Evolutionary conservation across 352 stramenopile species (phyloP).

Genomic region (Thraustochytrium sp.): DNA sequence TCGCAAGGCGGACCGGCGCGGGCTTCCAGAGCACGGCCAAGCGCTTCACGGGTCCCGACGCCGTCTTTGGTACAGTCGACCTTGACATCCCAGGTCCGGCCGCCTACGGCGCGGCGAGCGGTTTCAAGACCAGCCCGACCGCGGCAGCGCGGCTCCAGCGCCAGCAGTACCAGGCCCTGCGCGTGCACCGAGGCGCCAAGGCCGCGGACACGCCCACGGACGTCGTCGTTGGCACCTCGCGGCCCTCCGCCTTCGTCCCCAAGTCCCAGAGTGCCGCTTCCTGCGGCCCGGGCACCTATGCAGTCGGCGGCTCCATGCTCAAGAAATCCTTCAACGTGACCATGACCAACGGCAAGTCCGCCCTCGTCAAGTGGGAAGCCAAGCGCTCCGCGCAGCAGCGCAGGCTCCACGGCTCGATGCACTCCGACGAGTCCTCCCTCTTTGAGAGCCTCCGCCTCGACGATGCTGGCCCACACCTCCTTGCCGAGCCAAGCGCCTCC

Average conservation of each 20-base stretch:
- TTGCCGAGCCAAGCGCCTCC: too few species aligned
- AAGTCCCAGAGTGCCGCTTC: not conserved
- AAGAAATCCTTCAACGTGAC: slow-evolving; percentile 35
- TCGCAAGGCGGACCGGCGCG: too few species aligned
- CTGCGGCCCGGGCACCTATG: slow-evolving; percentile 17
- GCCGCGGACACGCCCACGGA: too few species aligned
- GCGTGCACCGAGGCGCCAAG: too few species aligned
- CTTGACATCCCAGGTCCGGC: not conserved
- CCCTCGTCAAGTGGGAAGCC: not conserved
- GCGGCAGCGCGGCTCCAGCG: too few species aligned
- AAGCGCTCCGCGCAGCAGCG: not conserved
- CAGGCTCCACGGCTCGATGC: not conserved
- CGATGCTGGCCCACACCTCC: too few species aligned
- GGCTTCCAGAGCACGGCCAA: not conserved
- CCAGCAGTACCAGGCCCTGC: too few species aligned
- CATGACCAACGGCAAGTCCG: slow-evolving; percentile 5
- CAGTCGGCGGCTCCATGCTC: not conserved
- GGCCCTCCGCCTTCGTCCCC: not conserved
- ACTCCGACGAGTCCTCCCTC: not conserved
- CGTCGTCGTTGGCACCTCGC: too few species aligned
- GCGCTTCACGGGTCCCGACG: not conserved
- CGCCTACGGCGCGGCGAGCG: not conserved
- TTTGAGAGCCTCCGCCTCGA: not conserved
- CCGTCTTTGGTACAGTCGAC: not conserved
- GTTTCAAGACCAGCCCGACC: not conserved